These are phyloP conservation scores for Suhomyces wounanorum DNA, from an alignment of 1,139 yeast species.

Conservation along the genomic window DNA sequence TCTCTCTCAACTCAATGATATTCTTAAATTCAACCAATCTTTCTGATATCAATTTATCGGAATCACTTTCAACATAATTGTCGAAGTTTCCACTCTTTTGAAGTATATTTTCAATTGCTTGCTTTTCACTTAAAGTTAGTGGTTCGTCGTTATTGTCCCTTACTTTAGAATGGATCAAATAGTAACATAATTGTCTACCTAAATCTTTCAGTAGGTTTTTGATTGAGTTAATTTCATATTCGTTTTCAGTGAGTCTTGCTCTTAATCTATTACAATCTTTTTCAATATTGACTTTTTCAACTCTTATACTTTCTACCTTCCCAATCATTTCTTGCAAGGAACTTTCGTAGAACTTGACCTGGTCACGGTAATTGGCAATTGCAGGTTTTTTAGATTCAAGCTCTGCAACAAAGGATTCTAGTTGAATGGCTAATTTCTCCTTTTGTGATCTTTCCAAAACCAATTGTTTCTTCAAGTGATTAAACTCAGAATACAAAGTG, in stretches of 20 bases:
- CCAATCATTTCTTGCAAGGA: conserved; percentile 43
- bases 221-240: conserved; percentile 45
- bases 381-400: conserved; percentile 81
- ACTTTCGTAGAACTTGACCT: conserved; percentile 48
- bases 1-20: conserved; percentile 67
- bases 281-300: conserved; percentile 45
- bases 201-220: conserved; percentile 67
- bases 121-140: conserved; percentile 57
- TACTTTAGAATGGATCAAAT: conserved; percentile 67
- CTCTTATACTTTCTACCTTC: conserved; percentile 38
- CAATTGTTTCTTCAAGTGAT: conserved; percentile 63
- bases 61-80: conserved; percentile 52
- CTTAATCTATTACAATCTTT: conserved; percentile 37
- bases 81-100: conserved; percentile 37
- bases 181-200: conserved; percentile 75
- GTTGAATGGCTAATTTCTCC: conserved; percentile 66
- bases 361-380: conserved; percentile 63
- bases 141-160: conserved; percentile 56
- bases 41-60: conserved; percentile 70
- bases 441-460: conserved; percentile 73
- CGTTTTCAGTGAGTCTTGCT: conserved; percentile 37
- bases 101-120: conserved; percentile 50
- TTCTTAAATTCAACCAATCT: conserved; percentile 70
- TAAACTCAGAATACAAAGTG: conserved; percentile 68
- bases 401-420: conserved; percentile 72